Evolutionary conservation across 192 early-diverging fungal genomes (phyloP), one percentile per base, ranked within the genome.

Genomic region (Jimgerdemannia flammicorona): DNA sequence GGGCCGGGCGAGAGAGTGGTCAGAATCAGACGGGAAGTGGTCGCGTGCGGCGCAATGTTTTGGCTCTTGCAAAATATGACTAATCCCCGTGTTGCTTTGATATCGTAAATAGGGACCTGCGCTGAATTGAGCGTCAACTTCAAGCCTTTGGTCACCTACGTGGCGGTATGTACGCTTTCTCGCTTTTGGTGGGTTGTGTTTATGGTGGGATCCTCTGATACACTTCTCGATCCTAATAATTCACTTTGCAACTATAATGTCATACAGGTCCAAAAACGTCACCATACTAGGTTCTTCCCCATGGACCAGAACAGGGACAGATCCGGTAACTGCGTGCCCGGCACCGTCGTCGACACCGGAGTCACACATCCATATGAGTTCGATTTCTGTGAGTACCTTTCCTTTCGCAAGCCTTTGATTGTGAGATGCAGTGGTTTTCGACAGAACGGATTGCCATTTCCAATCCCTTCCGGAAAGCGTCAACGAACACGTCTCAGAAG

Each of bases 211-310:
- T 64, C 3, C n/a, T 2, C 49, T 18, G 8, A 29, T 29, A 29
- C 29, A 29, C 29, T 29, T 29, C 29, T 29, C 29, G 29, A 29
- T 29, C 29, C 29, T 29, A 29, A 29, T 29, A 29, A 29, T 29
- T 29, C 29, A 29, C 29, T 29, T 29, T 29, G 29, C 29, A 29
- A 29, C 29, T 29, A 0, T 29, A 29, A 44, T 20, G n/a, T 42
- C n/a, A 3, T 41, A 1, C 18, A 68, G 4, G 89, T 90, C 59
- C 85, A 89, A 68, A 96, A 97, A 79, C 87, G 96, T n/a, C 96
- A 97, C 79, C 80, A 90, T 82, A 77, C 90, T 59, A 84, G 95
- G 29, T 90, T 97, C 72, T 94, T 93, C 82, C 91, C 93, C 0
- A 81, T 85, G 42, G 77, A 86, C 41, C 40, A 74, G 9, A 81